These are phyloP conservation scores for Euphorbia lathyris DNA, from an alignment of 345 rosid genomes.

Conservation along the genomic window DNA sequence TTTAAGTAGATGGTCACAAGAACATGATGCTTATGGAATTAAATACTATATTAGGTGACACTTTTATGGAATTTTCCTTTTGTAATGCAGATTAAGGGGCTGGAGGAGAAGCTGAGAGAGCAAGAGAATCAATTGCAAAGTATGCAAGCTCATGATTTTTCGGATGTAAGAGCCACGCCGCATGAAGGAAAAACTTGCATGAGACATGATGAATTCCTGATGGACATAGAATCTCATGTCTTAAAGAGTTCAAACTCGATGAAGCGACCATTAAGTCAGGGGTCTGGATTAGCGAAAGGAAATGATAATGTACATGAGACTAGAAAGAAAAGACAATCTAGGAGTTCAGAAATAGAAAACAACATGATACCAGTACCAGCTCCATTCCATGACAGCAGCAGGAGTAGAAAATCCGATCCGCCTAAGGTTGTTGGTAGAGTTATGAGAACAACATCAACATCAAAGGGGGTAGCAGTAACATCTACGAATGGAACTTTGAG, in stretches of 20 bases:
- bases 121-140: slow-evolving; percentile 55
- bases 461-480: slow-evolving; percentile 34
- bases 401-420: slow-evolving; percentile 77
- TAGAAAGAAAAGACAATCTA: slow-evolving; percentile 63
- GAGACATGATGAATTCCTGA: slow-evolving; percentile 44
- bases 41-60: too few species aligned
- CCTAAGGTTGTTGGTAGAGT: slow-evolving; percentile 49
- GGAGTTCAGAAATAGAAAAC: slow-evolving; percentile 81
- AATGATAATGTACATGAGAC: slow-evolving; percentile 31
- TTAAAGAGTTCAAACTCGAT: slow-evolving; percentile 60
- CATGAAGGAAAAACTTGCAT: slow-evolving; percentile 40
- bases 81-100: slow-evolving; percentile 68
- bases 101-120: slow-evolving; percentile 71
- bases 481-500: slow-evolving; percentile 35
- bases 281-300: slow-evolving; percentile 38
- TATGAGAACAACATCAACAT: slow-evolving; percentile 49
- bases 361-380: slow-evolving; percentile 16
- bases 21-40: too few species aligned
- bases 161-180: slow-evolving; percentile 47
- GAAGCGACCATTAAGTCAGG: slow-evolving; percentile 42
- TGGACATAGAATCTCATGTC: slow-evolving; percentile 50
- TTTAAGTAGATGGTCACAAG: too few species aligned
- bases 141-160: slow-evolving; percentile 32
- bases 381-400: slow-evolving; percentile 47
- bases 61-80: background rate